phyloP scores from a whole-genome alignment of 495 filamentous ascomycete genomes.

The Thozetella sp. region DNA sequence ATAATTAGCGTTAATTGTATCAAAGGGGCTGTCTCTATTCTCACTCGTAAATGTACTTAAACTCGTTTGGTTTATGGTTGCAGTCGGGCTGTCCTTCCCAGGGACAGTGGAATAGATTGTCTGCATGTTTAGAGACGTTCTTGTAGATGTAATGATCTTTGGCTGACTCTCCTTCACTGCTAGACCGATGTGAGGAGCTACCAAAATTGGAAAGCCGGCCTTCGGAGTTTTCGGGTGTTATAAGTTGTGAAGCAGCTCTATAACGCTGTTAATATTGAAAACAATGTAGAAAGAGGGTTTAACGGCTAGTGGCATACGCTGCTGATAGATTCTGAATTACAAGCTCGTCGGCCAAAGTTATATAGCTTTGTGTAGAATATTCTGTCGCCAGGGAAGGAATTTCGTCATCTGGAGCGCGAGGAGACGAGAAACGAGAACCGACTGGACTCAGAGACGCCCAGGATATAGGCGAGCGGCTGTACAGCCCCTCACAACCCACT shows the following conservation, averaged over 20 bases:
- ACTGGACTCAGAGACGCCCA: constrained; percentile 52
- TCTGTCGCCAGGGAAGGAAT: constrained; percentile 51
- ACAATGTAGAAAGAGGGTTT: no score
- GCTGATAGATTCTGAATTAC: constrained; percentile 45
- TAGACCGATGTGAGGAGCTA: constrained; percentile 44
- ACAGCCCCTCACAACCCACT: constrained; percentile 46
- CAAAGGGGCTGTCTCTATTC: no score
- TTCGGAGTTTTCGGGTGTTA: constrained; percentile 42
- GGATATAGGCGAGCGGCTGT: constrained; percentile 42
- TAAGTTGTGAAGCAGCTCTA: constrained; percentile 32
- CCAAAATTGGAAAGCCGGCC: constrained; percentile 32
- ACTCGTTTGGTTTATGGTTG: constrained; percentile 82
- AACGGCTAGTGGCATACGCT: constrained; percentile 52
- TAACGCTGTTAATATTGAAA: no score
- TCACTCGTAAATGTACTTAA: constrained; percentile 98
- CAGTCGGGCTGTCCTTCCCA: constrained; percentile 75
- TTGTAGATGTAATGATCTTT: constrained; percentile 81
- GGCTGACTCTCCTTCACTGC: constrained; percentile 62
- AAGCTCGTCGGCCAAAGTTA: no score
- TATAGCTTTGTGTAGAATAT: no score
- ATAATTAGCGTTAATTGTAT: no score
- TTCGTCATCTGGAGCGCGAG: constrained; percentile 40
- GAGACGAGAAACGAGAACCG: constrained; percentile 49
- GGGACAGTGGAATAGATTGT: constrained; percentile 91
- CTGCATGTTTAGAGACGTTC: constrained; percentile 60